Evolutionary conservation across 2,329 filamentous ascomycete species (phyloP), one percentile per base, ranked within the genome.

Genomic region (Colletotrichum cuscutae): DNA sequence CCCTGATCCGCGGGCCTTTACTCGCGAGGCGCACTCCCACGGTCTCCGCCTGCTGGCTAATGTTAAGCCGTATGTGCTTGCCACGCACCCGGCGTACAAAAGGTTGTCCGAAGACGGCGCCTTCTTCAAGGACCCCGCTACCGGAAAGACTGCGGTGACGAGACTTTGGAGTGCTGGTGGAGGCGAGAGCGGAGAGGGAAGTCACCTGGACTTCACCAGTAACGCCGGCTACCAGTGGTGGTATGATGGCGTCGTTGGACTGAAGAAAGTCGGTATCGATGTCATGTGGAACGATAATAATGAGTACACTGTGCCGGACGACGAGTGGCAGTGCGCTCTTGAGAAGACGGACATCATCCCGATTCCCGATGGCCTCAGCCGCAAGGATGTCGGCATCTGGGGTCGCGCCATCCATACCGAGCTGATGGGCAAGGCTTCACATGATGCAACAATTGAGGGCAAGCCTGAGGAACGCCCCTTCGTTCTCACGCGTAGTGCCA

Each of bases 201-300:
- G 91, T 2, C 92, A 94, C 74, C 89, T 94, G 58, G 93, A 94
- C 79, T 94, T 94, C 76, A 93, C 92, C 0, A 93, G 91, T 0
- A 84, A 88, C 26, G 87, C 87, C 0, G 92, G 90, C 0, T 94
- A 90, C 77, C 83, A 90, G 19, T 94, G 91, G 90, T 94, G 93
- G 93, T 92, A 89, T 73, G 84, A 93, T 1, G 92, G 92, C 1
- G 89, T 93, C 9, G 87, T 88, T 71, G 87, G 86, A 62, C 84
- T 94, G 1, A 89, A 89, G 67, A 82, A 88, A 30, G 82, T 89
- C 9, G 92, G 92, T 1, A 92, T 94, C 68, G 92, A 94, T 75
- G 92, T 88, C 60, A 93, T 94, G 82, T 94, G 93, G 92, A 94
- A 94, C 75, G 92, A 94, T 79, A 94, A 94, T 81, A 94, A 94